A percentile compares a stretch with the other conserved stretches of the same genome.
Evolutionary conservation across 768 basidiomycete species (phyloP).

Genomic region (Basidioascus undulatus): DNA sequence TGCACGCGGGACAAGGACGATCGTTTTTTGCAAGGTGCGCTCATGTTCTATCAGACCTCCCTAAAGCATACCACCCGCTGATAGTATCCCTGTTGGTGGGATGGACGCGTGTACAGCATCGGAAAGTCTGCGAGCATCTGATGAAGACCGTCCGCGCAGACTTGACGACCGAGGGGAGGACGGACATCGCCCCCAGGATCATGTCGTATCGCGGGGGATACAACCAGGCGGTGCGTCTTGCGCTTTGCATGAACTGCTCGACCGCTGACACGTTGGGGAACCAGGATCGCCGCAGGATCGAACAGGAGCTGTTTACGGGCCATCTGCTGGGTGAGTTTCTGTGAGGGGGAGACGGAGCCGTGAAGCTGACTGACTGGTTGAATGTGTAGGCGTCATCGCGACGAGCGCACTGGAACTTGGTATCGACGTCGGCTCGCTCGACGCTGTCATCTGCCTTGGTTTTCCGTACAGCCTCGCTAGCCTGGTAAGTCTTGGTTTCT

Average conservation of each 20-base stretch:
- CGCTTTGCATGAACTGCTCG: not conserved
- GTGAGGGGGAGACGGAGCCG: no score
- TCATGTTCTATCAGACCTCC: not conserved
- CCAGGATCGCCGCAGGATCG: conserved; percentile 60
- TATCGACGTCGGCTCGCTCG: conserved; percentile 27
- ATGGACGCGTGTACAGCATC: conserved; percentile 26
- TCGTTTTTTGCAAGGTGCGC: conserved; percentile 65
- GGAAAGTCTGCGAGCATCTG: conserved; percentile 50
- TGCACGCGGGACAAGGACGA: conserved; percentile 53
- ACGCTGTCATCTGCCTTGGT: conserved; percentile 70
- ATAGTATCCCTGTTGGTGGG: not conserved
- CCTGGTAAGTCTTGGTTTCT: conserved; percentile 29
- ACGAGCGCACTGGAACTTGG: conserved; percentile 80
- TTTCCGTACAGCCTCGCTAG: conserved; percentile 60
- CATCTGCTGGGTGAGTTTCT: conserved; percentile 29
- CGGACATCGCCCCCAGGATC: conserved; percentile 48
- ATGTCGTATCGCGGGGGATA: conserved; percentile 74
- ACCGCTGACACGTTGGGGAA: not conserved
- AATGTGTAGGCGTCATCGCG: conserved; percentile 43
- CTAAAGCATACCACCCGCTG: not conserved
- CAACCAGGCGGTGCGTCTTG: conserved; percentile 31
- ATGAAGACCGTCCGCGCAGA: conserved; percentile 54
- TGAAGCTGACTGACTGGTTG: not conserved
- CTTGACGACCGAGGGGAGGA: conserved; percentile 45
- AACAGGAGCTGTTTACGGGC: conserved; percentile 65